Evolutionary conservation across 2,329 filamentous ascomycete species (phyloP).

Genomic region (Alternaria sp.): DNA sequence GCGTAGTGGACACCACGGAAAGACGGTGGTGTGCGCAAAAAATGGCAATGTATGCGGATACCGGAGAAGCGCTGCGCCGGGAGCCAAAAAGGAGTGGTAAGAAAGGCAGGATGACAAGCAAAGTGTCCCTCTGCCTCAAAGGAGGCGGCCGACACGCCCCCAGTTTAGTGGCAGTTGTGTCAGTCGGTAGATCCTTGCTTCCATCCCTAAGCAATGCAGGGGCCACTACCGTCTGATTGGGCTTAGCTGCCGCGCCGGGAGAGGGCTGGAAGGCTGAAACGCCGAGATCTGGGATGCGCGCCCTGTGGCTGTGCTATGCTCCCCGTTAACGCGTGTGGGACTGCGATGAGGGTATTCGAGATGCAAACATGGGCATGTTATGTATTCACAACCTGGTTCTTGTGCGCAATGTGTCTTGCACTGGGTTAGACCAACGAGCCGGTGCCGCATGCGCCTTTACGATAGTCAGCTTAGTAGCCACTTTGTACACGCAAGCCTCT

Average conservation of each 20-base stretch:
- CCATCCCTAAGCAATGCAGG: background rate
- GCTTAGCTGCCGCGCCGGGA: background rate
- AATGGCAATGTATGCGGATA: background rate
- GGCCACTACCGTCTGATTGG: background rate
- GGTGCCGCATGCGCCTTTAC: background rate
- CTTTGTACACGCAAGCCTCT: slow-evolving; percentile 14
- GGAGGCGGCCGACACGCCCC: background rate
- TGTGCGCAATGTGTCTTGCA: background rate
- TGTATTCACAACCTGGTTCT: background rate
- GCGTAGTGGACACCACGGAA: background rate
- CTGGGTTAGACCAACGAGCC: background rate
- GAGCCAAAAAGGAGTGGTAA: background rate
- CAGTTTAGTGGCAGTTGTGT: slow-evolving; percentile 3
- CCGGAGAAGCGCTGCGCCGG: background rate
- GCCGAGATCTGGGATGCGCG: background rate
- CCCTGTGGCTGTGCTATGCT: background rate
- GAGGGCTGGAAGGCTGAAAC: background rate
- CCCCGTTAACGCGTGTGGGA: background rate
- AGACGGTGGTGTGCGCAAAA: background rate
- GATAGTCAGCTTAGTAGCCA: background rate
- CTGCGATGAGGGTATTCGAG: background rate
- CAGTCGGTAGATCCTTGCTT: slow-evolving; percentile 1
- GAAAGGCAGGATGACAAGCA: background rate
- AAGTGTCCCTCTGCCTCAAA: background rate
- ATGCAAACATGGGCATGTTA: background rate